Evolutionary conservation across 257 asterid genomes (phyloP).

Genomic region (Solanum habrochaites): DNA sequence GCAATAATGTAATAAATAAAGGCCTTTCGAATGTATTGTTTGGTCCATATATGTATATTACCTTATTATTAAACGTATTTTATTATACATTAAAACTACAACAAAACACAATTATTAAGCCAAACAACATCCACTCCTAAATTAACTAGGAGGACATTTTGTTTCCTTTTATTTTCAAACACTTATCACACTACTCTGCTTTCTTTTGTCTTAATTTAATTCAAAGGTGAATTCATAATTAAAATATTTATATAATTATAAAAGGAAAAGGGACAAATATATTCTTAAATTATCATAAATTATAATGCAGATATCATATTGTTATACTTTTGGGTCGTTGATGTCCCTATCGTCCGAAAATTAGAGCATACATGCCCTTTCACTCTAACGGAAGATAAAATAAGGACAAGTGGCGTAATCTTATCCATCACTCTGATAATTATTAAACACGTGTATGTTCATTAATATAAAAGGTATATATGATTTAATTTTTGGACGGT

Average conservation of each 20-base stretch:
- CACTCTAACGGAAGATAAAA: too few relatives aligned
- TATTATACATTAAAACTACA: not conserved
- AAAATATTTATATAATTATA: too few relatives aligned
- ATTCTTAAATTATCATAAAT: too few relatives aligned
- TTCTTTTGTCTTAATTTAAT: not conserved
- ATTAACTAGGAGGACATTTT: not conserved
- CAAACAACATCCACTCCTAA: not conserved
- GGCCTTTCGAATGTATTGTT: not conserved
- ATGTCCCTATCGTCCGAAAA: accelerated
- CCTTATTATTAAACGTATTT: not conserved
- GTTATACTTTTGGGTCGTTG: too few relatives aligned
- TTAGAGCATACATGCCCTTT: too few relatives aligned
- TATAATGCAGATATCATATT: too few relatives aligned
- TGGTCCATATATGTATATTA: not conserved
- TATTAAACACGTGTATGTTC: too few relatives aligned
- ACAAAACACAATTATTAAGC: not conserved
- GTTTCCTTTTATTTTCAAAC: not conserved
- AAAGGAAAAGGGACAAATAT: too few relatives aligned
- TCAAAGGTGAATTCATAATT: not conserved
- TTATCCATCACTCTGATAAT: too few relatives aligned
- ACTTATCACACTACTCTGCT: not conserved
- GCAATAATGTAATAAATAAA: not conserved
- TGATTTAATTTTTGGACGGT: too few relatives aligned
- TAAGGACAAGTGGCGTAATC: too few relatives aligned
- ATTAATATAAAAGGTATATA: too few relatives aligned